Conservation (phyloP, 1,284 basidiomycete species). For the Ustilago xerochloae region DNA sequence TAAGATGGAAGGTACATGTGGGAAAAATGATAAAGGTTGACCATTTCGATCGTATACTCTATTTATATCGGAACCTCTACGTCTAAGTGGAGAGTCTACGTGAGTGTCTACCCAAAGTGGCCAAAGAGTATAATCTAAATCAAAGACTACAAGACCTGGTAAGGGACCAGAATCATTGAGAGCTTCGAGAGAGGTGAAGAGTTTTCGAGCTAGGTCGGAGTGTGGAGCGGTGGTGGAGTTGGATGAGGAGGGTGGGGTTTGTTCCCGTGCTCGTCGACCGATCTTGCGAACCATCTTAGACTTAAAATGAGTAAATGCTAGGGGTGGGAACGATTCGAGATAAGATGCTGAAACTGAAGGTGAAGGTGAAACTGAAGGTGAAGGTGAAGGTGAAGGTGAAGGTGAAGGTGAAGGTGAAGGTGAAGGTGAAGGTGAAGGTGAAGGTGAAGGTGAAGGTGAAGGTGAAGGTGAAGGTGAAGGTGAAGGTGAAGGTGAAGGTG, state of each 20-base stretch:
- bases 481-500: too few species aligned
- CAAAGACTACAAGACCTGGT: conserved; percentile 61
- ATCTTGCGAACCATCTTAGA: conserved; percentile 23
- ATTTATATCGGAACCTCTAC: conserved; percentile 49
- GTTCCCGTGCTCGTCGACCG: conserved; percentile 14
- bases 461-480: too few species aligned
- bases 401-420: neutral
- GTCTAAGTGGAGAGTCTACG: conserved; percentile 55
- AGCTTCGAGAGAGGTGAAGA: conserved; percentile 14
- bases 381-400: neutral
- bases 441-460: too few species aligned
- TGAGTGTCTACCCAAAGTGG: conserved; percentile 65
- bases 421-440: neutral
- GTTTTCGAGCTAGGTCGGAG: neutral
- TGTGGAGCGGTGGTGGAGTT: conserved; percentile 5
- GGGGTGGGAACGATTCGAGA: too few species aligned
- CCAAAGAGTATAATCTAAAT: conserved; percentile 66
- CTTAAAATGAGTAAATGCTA: too few species aligned
- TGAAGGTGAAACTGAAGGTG: too few species aligned
- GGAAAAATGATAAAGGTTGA: conserved; percentile 55
- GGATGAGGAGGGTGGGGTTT: neutral
- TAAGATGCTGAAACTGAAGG: too few species aligned
- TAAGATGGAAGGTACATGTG: conserved; percentile 61
- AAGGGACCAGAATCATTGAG: conserved; percentile 19
- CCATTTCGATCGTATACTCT: conserved; percentile 52